Conservation (phyloP, 768 basidiomycete species). For the Macrolepiota fuliginosa region DNA sequence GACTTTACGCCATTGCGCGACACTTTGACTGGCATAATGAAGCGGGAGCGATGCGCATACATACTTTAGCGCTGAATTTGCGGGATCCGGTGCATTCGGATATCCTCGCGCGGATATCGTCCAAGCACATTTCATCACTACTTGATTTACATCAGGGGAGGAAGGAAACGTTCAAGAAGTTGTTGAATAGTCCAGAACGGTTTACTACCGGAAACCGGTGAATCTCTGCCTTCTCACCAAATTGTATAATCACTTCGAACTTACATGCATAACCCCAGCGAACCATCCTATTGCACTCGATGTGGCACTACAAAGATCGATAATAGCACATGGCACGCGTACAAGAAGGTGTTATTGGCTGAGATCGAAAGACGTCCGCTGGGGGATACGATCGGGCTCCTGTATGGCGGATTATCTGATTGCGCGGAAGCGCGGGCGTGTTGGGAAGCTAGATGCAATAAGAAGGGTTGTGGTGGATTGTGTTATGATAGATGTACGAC, state of each 20-base stretch:
- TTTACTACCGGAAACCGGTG: slow-evolving; percentile 50
- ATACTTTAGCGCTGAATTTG: slow-evolving; percentile 55
- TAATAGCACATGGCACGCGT: slow-evolving; percentile 59
- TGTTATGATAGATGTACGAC: slow-evolving; percentile 62
- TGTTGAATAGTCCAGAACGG: slow-evolving; percentile 59
- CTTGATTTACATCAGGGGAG: slow-evolving; percentile 57
- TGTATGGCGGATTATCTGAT: slow-evolving; percentile 42
- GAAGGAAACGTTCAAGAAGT: slow-evolving; percentile 44
- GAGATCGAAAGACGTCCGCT: slow-evolving; percentile 61
- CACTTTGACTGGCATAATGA: slow-evolving; percentile 65
- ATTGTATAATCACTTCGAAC: too few species aligned
- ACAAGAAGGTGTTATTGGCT: slow-evolving; percentile 52
- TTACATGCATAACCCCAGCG: slow-evolving; percentile 16
- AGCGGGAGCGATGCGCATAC: slow-evolving; percentile 51
- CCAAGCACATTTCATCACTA: slow-evolving; percentile 51
- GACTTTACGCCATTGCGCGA: slow-evolving; percentile 52
- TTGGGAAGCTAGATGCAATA: slow-evolving; percentile 59
- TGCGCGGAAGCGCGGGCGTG: slow-evolving; percentile 62
- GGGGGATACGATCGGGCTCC: slow-evolving; percentile 49
- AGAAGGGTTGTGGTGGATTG: slow-evolving; percentile 45
- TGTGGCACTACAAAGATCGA: slow-evolving; percentile 53
- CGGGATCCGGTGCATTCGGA: slow-evolving; percentile 36
- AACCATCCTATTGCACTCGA: slow-evolving; percentile 45
- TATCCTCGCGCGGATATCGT: slow-evolving; percentile 45
- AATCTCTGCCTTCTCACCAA: too few species aligned